These are phyloP conservation scores for Sherardia arvensis DNA, from an alignment of 257 asterid species.

Conservation along the genomic window DNA sequence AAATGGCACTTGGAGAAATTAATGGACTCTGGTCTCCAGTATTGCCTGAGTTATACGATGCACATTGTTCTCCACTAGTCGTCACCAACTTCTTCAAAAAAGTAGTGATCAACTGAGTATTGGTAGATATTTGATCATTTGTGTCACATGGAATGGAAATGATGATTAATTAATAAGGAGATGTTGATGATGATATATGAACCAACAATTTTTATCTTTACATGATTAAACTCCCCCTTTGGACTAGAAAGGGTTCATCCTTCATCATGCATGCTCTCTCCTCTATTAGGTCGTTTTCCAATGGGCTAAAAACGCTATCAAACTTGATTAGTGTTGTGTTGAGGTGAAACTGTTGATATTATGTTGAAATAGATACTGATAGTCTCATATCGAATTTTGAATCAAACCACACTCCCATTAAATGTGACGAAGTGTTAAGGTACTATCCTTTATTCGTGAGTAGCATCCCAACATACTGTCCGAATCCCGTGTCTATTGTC, in stretches of 20 bases:
- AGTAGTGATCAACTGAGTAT: neutral
- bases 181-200: neutral
- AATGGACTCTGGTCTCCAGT: neutral
- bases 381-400: too few relatives aligned
- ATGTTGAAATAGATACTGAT: too few relatives aligned
- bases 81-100: neutral
- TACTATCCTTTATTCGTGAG: too few relatives aligned
- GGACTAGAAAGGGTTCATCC: neutral
- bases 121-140: neutral
- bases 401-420: too few relatives aligned
- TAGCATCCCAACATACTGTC: too few relatives aligned
- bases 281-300: neutral
- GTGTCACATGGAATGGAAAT: neutral
- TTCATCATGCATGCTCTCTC: neutral
- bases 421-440: too few relatives aligned
- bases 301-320: neutral
- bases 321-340: neutral
- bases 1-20: neutral
- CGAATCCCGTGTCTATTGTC: too few relatives aligned
- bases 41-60: neutral
- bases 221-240: neutral
- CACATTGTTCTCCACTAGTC: neutral
- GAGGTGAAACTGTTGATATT: too few relatives aligned
- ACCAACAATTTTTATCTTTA: neutral
- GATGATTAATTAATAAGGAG: neutral